phyloP scores from a whole-genome alignment of 2,329 filamentous ascomycete species.

The Penicillium olsonii region DNA sequence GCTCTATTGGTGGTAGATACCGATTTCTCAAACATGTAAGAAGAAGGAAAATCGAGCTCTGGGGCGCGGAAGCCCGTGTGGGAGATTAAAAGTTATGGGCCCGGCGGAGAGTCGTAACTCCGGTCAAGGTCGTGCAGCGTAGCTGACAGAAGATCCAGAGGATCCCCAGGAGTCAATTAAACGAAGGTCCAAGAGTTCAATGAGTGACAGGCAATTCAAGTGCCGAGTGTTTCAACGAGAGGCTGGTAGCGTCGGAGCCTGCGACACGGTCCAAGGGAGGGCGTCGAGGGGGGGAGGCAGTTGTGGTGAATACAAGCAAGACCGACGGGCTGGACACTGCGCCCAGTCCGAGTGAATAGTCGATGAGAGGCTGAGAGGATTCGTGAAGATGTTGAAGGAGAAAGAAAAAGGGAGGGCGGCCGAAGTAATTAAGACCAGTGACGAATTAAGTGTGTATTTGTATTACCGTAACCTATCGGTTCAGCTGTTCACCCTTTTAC shows the following conservation, averaged over 20 bases:
- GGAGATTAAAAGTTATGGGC: slow-evolving; percentile 9
- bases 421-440: slow-evolving; percentile 11
- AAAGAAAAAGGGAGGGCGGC: slow-evolving; percentile 19
- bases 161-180: slow-evolving; percentile 7
- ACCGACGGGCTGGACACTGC: slow-evolving; percentile 27
- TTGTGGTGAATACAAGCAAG: slow-evolving; percentile 6
- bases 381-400: slow-evolving; percentile 14
- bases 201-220: slow-evolving; percentile 26
- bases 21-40: slow-evolving; percentile 36
- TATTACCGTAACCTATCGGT: slow-evolving; percentile 13
- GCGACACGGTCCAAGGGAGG: slow-evolving; percentile 29
- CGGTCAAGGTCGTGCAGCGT: slow-evolving; percentile 12
- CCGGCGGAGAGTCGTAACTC: slow-evolving; percentile 6
- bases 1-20: slow-evolving; percentile 22
- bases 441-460: slow-evolving; percentile 5
- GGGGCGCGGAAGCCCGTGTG: background rate
- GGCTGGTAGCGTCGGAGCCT: slow-evolving; percentile 37
- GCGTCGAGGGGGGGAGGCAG: slow-evolving; percentile 4
- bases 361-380: slow-evolving; percentile 8
- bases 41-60: slow-evolving; percentile 3
- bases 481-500: background rate
- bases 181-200: slow-evolving; percentile 17
- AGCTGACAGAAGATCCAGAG: slow-evolving; percentile 7
- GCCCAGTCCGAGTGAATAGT: slow-evolving; percentile 24
- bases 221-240: slow-evolving; percentile 35